phyloP scores from a whole-genome alignment of 352 stramenopile species.

The Elongisporangium undulatum region DNA sequence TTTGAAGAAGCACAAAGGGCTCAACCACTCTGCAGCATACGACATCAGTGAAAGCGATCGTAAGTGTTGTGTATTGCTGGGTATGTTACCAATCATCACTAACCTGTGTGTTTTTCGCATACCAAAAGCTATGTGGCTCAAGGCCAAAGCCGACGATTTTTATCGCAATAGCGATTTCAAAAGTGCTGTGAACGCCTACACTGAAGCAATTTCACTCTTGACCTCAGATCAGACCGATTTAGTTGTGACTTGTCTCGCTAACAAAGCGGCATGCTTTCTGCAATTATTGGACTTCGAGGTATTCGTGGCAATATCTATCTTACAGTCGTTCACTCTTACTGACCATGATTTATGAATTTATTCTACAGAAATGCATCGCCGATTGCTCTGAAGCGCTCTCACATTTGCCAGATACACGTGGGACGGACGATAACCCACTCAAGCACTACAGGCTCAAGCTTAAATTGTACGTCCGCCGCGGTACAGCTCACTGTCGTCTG shows the following conservation, averaged over 20 bases:
- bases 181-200: slow-evolving; percentile 68
- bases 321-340: neutral
- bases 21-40: slow-evolving; percentile 41
- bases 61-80: slow-evolving; percentile 19
- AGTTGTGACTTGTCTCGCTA: slow-evolving; percentile 55
- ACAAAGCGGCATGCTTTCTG: slow-evolving; percentile 60
- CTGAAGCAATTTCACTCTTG: slow-evolving; percentile 41
- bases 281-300: slow-evolving; percentile 57
- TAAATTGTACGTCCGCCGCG: slow-evolving; percentile 67
- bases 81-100: neutral
- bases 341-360: neutral
- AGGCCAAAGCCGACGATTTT: slow-evolving; percentile 84
- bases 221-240: slow-evolving; percentile 31
- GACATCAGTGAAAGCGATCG: slow-evolving; percentile 86
- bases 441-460: slow-evolving; percentile 65
- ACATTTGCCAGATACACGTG: slow-evolving; percentile 55
- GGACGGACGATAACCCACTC: slow-evolving; percentile 20
- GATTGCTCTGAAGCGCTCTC: slow-evolving; percentile 70
- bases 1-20: slow-evolving; percentile 62
- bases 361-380: slow-evolving; percentile 39
- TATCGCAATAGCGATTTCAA: slow-evolving; percentile 63
- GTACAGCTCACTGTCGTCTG: slow-evolving; percentile 60
- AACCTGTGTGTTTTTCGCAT: neutral
- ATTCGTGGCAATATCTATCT: slow-evolving; percentile 2
- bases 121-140: slow-evolving; percentile 71